Evolutionary conservation across 805 yeast species (phyloP), one percentile per base, ranked within the genome.

Genomic region (Metschnikowia orientalis): DNA sequence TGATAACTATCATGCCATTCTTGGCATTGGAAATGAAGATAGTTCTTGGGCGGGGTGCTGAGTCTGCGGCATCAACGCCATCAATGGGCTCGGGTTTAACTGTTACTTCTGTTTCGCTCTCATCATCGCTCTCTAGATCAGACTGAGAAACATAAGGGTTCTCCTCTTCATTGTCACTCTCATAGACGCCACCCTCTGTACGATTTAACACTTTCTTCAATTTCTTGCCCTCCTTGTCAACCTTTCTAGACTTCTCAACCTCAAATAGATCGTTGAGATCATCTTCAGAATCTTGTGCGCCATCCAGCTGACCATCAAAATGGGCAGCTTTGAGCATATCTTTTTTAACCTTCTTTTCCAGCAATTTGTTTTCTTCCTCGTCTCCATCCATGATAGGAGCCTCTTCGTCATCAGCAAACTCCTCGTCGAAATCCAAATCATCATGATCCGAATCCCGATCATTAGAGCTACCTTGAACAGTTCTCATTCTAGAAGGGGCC

Each of bases 321-420:
- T 81, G 84, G 32, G 80, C 81, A 2, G 95, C 95, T 44, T 78
- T 74, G 38, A 81, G 63, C 95, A 84, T 85, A 56, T 86, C 95
- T 43, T 73, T 78, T 56, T 85, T 87, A 54, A 86, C 80, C 48
- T 84, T 79, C 45, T 71, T 75, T 58, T 92, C 96, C 32, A 88
- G 83, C 42, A 87, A 83, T 56, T 83, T 88, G 56, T 86, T 84
- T 53, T 92, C 97, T 51, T 92, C 96, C 53, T 90, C 97, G 41
- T 89, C 78, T 28, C 96, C 96, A 51, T 90, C 97, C 70, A 90
- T 77, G 38, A 92, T 84, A 18, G 98, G 98, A 2, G 97, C 97
- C 56, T 90, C 98, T 63, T 92, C 98, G 57, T 92, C 98, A 58
- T 92, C 98, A 17, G 92, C 97, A 60, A 92, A 92, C 56, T 89